phyloP scores from a whole-genome alignment of 2,329 filamentous ascomycete genomes.

The Pestalotiopsis sp. region DNA sequence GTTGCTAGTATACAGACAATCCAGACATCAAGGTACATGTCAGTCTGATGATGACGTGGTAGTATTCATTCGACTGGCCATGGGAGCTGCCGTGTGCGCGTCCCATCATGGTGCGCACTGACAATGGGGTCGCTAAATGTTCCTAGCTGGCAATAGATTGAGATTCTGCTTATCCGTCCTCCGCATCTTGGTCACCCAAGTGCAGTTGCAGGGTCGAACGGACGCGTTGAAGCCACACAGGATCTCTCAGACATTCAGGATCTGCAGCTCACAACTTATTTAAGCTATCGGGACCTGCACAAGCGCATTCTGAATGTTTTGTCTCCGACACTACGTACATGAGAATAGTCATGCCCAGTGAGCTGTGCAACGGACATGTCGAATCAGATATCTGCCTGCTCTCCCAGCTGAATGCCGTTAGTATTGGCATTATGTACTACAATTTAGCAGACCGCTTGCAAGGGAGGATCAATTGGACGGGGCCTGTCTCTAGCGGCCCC shows the following conservation, averaged over 20 bases:
- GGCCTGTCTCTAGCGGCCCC: neutral
- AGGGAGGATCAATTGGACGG: neutral
- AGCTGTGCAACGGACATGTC: neutral
- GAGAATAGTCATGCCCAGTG: neutral
- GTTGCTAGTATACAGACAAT: no score
- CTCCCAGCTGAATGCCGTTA: neutral
- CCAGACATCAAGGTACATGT: no score
- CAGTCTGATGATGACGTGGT: neutral
- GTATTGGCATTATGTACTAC: neutral
- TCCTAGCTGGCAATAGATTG: neutral
- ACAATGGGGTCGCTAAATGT: neutral
- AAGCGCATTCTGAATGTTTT: neutral
- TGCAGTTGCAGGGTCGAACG: neutral
- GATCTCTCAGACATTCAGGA: neutral
- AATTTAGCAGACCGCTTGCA: neutral
- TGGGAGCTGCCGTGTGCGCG: neutral
- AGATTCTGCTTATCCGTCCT: neutral
- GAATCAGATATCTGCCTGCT: neutral
- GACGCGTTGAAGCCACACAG: neutral
- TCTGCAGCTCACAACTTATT: neutral
- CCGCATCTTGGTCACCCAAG: neutral
- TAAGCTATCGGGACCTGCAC: slow-evolving; percentile 2
- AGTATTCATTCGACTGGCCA: neutral
- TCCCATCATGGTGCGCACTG: neutral
- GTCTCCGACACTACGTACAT: neutral